Percentiles rank a stretch among this genome's conserved stretches.
These are phyloP conservation scores for Leucocoprinus birnbaumii DNA, from an alignment of 768 basidiomycete species.

Conservation along the genomic window DNA sequence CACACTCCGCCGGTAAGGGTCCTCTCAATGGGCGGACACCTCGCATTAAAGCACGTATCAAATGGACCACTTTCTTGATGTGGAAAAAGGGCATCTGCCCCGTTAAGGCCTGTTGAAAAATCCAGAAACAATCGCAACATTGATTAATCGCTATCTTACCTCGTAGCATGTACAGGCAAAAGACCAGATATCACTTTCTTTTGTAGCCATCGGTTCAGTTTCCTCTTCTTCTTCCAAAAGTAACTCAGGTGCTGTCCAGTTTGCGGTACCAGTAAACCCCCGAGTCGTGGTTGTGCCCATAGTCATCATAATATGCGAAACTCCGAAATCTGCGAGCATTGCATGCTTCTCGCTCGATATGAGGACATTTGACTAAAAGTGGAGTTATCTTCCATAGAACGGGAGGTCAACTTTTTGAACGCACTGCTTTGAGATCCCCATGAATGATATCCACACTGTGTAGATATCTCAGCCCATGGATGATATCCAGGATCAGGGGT, in stretches of 20 bases:
- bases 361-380: neutral
- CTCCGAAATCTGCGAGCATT: neutral
- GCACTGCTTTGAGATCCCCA: slow-evolving; percentile 6
- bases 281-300: neutral
- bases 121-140: too few species aligned
- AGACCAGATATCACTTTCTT: slow-evolving; percentile 1
- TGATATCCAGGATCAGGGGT: slow-evolving; percentile 5
- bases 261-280: neutral
- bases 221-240: neutral
- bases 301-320: neutral
- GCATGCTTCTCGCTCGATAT: neutral
- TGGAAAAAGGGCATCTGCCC: neutral
- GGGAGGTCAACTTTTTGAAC: too few species aligned
- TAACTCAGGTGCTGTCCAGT: neutral
- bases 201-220: neutral
- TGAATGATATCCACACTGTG: neutral
- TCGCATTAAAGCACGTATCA: neutral
- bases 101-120: neutral
- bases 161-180: neutral
- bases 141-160: neutral
- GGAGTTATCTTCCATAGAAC: too few species aligned
- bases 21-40: neutral
- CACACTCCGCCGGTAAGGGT: too few species aligned
- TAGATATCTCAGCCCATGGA: neutral
- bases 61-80: neutral